Base-by-base conservation (phyloP, 2,329 filamentous ascomycete genomes). In the Pseudocercospora eumusae region DNA sequence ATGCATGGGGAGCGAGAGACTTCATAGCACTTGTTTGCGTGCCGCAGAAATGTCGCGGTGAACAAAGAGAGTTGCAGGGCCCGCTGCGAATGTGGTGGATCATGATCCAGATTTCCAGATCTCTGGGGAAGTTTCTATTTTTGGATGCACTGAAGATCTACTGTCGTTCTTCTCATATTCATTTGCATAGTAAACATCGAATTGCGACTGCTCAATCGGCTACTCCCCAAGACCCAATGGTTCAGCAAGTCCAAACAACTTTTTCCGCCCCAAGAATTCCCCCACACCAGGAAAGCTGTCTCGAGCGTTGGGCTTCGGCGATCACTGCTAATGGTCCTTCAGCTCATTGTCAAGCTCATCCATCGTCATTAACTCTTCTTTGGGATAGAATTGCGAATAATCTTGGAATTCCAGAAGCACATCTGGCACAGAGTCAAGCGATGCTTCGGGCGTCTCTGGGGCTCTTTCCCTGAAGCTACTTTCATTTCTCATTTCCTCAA, bases 21-120 rank as follows among this genome's bases (percentile, higher is more conserved):
- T 13, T 11, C 52, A 40, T 23, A 28, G n/a, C 52, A 40, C n/a
- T n/a, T 59, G 57, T 52, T 54, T 54, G 36, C 21, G 25, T 59
- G 45, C 18, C 57, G 53, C 27, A 50, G n/a, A 23, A 28, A 36
- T n/a, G 47, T 15, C 23, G 21, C 23, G 23, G 47, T 52, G 47
- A 52, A 52, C 47, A 52, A 52, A 52, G 47, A 52, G 25, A 52
- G 47, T 28, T 13, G 21, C 21, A 50, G 15, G 20, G 15, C 7
- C 20, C 20, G 20, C 23, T 15, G 47, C 23, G 47, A 50, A 23
- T 21, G 44, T 27, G 47, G n/a, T n/a, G 20, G 25, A 3, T 6
- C 23, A 3, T 6, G 23, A 25, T 25, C 25, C 21, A 27, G 47
- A 27, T 25, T n/a, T 27, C 45, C 45, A 49, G 45, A 49, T 27